Conservation (phyloP, 2,329 filamentous ascomycete species). For the Penicillium sp. region DNA sequence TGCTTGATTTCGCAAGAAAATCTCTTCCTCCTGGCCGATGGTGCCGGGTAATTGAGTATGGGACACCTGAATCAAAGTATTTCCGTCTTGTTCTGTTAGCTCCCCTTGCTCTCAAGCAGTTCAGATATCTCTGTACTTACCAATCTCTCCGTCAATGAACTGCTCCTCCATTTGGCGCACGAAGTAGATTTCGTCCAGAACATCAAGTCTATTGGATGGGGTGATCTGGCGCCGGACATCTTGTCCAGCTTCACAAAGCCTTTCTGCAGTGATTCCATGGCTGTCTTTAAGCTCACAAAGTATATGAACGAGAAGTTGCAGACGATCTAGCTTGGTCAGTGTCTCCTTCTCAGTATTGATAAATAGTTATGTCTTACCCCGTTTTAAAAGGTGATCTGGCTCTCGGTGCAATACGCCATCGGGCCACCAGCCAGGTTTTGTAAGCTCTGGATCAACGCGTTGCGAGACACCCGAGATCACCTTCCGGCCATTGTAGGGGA, state of each 20-base stretch:
- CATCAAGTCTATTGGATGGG: conserved; percentile 32
- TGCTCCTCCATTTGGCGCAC: conserved; percentile 39
- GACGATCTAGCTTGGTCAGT: conserved; percentile 27
- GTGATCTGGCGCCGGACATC: conserved; percentile 38
- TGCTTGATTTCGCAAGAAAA: conserved; percentile 5
- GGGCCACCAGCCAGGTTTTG: conserved; percentile 42
- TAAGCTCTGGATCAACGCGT: conserved; percentile 37
- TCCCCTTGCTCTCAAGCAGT: too few species aligned
- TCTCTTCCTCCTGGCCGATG: conserved; percentile 15
- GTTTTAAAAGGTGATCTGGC: conserved; percentile 39
- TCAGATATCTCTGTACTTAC: conserved; percentile 18
- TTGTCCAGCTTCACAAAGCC: conserved; percentile 38
- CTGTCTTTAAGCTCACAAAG: conserved; percentile 40
- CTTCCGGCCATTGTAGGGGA: conserved; percentile 52
- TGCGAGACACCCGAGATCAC: conserved; percentile 35
- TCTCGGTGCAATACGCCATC: conserved; percentile 36
- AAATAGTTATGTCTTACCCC: conserved; percentile 22
- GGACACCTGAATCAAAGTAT: conserved; percentile 23
- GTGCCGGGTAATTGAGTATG: conserved; percentile 25
- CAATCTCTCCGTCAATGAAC: conserved; percentile 34
- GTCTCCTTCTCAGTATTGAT: background rate
- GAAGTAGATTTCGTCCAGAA: conserved; percentile 41
- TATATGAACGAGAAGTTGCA: conserved; percentile 38
- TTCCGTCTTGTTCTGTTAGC: conserved; percentile 19
- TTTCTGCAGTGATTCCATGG: conserved; percentile 37